A percentile compares a stretch with the other conserved stretches of the same genome.
phyloP scores from a whole-genome alignment of 192 early-diverging fungal species.

The Dispira parvispora region DNA sequence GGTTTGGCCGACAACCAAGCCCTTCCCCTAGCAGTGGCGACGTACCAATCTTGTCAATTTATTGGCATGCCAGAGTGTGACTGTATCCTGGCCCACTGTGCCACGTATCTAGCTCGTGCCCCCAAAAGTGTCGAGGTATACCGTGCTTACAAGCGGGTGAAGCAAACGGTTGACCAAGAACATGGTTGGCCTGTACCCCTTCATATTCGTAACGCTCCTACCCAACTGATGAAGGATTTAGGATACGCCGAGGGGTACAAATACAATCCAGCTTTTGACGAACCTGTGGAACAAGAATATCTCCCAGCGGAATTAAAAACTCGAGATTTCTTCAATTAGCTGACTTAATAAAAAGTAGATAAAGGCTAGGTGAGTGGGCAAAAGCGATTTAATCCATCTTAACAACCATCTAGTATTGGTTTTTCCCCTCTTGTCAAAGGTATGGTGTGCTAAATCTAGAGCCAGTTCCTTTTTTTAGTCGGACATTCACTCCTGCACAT shows the following conservation, averaged over 20 bases:
- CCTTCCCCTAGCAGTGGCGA: conserved; percentile 49
- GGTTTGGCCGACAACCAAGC: conserved; percentile 70
- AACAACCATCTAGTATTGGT: no score
- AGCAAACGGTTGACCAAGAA: conserved; percentile 36
- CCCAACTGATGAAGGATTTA: conserved; percentile 58
- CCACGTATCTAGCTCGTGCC: conserved; percentile 57
- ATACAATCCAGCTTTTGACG: conserved; percentile 65
- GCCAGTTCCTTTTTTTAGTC: no score
- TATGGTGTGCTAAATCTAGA: no score
- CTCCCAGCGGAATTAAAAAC: conserved; percentile 45
- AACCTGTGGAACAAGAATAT: conserved; percentile 61
- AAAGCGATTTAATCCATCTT: no score
- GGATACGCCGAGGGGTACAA: conserved; percentile 69
- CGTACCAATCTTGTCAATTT: conserved; percentile 68
- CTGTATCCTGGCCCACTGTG: conserved; percentile 61
- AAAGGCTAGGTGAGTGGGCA: no score
- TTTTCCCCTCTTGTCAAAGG: no score
- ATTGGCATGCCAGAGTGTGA: conserved; percentile 93
- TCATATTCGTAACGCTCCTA: conserved; percentile 72
- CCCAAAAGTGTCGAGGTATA: conserved; percentile 72
- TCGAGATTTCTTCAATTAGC: conserved; percentile 31
- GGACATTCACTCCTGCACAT: no score
- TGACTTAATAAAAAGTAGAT: background rate
- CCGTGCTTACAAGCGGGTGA: conserved; percentile 52
- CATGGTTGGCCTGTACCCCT: conserved; percentile 66